Percentiles rank a stretch among this genome's conserved stretches.
These are phyloP conservation scores for Tylopilus subfusipes DNA, from an alignment of 768 basidiomycete genomes.

Conservation along the genomic window DNA sequence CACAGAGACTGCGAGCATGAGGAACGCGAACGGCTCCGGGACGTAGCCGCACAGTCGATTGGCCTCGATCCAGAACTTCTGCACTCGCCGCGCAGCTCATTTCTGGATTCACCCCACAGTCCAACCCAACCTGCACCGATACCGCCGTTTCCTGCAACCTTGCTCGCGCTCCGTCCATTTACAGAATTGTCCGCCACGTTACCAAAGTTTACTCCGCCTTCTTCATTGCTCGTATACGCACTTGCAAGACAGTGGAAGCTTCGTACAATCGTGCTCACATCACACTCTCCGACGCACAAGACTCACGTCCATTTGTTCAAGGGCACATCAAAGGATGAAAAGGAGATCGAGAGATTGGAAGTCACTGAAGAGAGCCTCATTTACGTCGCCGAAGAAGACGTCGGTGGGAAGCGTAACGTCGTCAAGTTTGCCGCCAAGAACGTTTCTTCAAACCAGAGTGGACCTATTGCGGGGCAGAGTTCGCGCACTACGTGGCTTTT, in stretches of 20 bases:
- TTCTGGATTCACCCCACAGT: slow-evolving; percentile 18
- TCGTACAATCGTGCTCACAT: slow-evolving; percentile 58
- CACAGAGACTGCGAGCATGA: slow-evolving; percentile 56
- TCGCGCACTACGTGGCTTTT: slow-evolving; percentile 49
- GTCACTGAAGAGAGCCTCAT: slow-evolving; percentile 77
- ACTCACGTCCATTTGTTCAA: slow-evolving; percentile 76
- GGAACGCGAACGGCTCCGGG: slow-evolving; percentile 71
- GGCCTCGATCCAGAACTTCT: slow-evolving; percentile 57
- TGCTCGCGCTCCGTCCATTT: slow-evolving; percentile 49
- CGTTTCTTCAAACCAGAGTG: slow-evolving; percentile 42
- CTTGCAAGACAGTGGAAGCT: slow-evolving; percentile 71
- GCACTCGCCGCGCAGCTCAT: slow-evolving; percentile 30
- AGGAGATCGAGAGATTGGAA: slow-evolving; percentile 68
- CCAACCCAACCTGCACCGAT: slow-evolving; percentile 6
- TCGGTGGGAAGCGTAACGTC: slow-evolving; percentile 46
- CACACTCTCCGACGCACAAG: slow-evolving; percentile 35
- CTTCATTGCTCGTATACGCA: slow-evolving; percentile 68
- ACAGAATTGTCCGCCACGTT: slow-evolving; percentile 49
- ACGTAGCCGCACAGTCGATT: slow-evolving; percentile 73
- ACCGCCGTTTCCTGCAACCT: slow-evolving; percentile 65
- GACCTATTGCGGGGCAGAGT: slow-evolving; percentile 7
- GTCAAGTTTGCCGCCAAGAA: slow-evolving; percentile 68
- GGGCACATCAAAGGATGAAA: slow-evolving; percentile 51
- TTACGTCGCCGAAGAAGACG: slow-evolving; percentile 60
- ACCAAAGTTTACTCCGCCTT: slow-evolving; percentile 67